Percentiles rank a stretch among this genome's conserved stretches.
Conservation (phyloP, 306 rosid genomes). For the Vicia sativa region DNA sequence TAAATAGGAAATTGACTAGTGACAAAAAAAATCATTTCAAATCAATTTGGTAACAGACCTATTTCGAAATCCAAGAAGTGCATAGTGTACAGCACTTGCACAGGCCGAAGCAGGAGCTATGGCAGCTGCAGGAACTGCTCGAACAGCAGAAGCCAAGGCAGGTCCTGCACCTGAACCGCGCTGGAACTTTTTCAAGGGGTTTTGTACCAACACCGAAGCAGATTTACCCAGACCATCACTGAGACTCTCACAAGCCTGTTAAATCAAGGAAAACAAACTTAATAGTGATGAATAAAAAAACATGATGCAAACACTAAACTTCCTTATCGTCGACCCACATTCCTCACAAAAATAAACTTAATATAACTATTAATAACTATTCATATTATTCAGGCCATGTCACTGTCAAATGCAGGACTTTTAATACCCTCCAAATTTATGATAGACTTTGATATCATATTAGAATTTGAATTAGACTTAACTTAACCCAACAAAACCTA, state of each 20-base stretch:
- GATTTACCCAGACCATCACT: constrained; percentile 94
- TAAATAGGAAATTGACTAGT: constrained; percentile 10
- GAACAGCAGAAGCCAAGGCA: constrained; percentile 88
- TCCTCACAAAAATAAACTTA: background rate
- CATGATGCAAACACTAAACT: background rate
- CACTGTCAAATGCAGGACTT: background rate
- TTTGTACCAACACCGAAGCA: constrained; percentile 88
- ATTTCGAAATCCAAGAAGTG: constrained; percentile 94
- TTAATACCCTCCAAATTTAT: background rate
- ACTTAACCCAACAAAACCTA: background rate
- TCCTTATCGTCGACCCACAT: background rate
- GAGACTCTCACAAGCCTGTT: constrained; percentile 87
- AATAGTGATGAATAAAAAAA: constrained; percentile 13
- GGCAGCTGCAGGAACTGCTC: constrained; percentile 90
- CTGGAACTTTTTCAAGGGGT: constrained; percentile 81
- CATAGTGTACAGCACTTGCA: constrained; percentile 86
- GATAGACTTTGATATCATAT: background rate
- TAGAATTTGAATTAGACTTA: background rate
- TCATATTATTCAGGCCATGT: background rate
- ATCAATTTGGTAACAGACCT: constrained; percentile 56
- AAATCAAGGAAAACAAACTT: constrained; percentile 38
- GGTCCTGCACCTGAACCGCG: constrained; percentile 93
- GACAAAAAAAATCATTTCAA: constrained; percentile 13
- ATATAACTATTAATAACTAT: background rate
- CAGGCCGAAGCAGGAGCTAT: constrained; percentile 97